Percentiles rank a stretch among this genome's conserved stretches.
Conservation (phyloP, 306 rosid species). For the Cyclanthera cordifolia region DNA sequence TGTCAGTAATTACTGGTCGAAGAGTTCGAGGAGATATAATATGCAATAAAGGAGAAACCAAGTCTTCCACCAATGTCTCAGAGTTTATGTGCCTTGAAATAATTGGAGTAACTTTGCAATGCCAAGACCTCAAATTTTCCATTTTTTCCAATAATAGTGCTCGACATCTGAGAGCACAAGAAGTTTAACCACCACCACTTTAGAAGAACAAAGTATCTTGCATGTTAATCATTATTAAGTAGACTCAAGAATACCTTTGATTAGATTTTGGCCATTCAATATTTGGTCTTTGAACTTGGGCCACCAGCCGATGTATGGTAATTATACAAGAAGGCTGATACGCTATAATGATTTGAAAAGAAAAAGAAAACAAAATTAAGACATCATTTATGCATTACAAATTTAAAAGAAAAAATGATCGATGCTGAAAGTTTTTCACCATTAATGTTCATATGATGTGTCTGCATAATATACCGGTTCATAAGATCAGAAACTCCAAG, state of each 20-base stretch:
- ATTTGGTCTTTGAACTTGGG: constrained; percentile 84
- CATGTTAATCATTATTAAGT: constrained; percentile 15
- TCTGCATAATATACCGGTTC: constrained; percentile 56
- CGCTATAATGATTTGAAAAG: constrained; percentile 28
- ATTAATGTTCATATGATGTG: constrained; percentile 54
- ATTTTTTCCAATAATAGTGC: constrained; percentile 44
- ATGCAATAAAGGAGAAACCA: constrained; percentile 65
- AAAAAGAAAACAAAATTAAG: constrained; percentile 2
- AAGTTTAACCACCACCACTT: not conserved
- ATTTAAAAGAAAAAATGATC: not conserved
- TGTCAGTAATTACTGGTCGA: constrained; percentile 51
- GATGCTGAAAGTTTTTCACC: constrained; percentile 37
- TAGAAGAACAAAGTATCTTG: not conserved
- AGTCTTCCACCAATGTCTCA: constrained; percentile 62
- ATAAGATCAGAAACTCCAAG: constrained; percentile 64
- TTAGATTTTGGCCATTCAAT: constrained; percentile 89
- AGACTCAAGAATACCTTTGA: constrained; percentile 46
- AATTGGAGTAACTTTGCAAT: constrained; percentile 47
- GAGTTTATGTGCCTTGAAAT: constrained; percentile 66
- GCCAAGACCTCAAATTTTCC: constrained; percentile 71
- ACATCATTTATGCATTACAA: constrained; percentile 14
- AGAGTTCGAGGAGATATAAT: constrained; percentile 73
- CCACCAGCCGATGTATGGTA: constrained; percentile 46
- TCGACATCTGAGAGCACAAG: constrained; percentile 41
- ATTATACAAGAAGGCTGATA: constrained; percentile 58